These are phyloP conservation scores for Backusella macrospora DNA, from an alignment of 192 early-diverging fungal genomes.

Conservation along the genomic window DNA sequence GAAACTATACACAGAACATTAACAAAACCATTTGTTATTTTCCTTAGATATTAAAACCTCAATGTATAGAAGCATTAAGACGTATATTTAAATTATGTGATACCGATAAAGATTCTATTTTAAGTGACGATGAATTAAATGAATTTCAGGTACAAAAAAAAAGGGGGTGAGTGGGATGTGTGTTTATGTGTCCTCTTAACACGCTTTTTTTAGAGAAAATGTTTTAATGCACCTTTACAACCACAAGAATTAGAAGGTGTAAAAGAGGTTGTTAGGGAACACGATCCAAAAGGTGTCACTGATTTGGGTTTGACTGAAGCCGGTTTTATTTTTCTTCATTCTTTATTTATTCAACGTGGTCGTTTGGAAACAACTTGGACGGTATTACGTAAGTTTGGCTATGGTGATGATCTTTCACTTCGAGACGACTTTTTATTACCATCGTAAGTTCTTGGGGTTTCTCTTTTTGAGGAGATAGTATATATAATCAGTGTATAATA, in stretches of 20 bases:
- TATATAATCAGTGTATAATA: constrained; percentile 26
- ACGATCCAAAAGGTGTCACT: constrained; percentile 84
- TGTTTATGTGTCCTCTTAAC: neutral
- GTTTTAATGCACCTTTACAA: constrained; percentile 95
- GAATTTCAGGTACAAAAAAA: constrained; percentile 78
- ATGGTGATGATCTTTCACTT: constrained; percentile 91
- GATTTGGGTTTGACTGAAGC: constrained; percentile 84
- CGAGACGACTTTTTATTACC: constrained; percentile 91
- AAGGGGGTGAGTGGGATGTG: neutral
- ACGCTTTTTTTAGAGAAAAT: constrained; percentile 66
- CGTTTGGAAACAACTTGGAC: constrained; percentile 98
- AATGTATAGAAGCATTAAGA: constrained; percentile 87
- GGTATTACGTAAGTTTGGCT: constrained; percentile 92
- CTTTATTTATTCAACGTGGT: constrained; percentile 95
- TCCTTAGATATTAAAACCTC: constrained; percentile 73
- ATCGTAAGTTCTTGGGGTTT: constrained; percentile 47
- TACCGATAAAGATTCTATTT: constrained; percentile 84
- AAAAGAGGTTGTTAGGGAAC: constrained; percentile 90
- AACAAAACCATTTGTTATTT: neutral
- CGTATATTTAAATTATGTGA: constrained; percentile 97
- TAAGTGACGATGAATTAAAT: constrained; percentile 94
- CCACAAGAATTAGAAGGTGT: constrained; percentile 94
- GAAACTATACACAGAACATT: neutral
- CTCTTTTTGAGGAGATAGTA: neutral
- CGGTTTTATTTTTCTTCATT: constrained; percentile 92